These are phyloP conservation scores for Globisporangium camurandrum DNA, from an alignment of 352 stramenopile genomes.

Conservation along the genomic window DNA sequence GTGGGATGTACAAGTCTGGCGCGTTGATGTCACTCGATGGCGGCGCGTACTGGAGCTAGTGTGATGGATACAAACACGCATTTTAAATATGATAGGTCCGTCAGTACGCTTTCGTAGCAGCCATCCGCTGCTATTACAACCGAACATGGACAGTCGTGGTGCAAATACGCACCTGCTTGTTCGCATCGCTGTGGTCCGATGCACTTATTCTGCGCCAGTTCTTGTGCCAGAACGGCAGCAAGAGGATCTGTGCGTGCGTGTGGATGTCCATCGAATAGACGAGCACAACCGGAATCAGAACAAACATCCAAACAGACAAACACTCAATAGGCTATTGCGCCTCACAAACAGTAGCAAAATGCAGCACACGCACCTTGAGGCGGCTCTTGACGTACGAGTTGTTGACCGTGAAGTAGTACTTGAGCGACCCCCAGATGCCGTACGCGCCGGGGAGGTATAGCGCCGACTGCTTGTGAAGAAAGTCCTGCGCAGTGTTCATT, in stretches of 20 bases:
- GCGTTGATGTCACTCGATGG: conserved; percentile 95
- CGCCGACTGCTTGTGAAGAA: conserved; percentile 75
- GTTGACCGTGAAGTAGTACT: conserved; percentile 89
- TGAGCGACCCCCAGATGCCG: conserved; percentile 70
- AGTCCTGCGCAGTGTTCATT: conserved; percentile 81
- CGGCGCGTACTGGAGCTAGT: conserved; percentile 82
- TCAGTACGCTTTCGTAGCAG: no score
- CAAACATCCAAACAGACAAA: neutral
- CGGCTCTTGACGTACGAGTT: conserved; percentile 87
- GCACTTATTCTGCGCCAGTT: conserved; percentile 78
- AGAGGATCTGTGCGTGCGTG: conserved; percentile 73
- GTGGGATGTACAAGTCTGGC: conserved; percentile 97
- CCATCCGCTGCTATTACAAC: no score
- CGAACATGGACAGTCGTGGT: neutral
- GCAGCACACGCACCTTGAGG: conserved; percentile 46
- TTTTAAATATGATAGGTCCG: no score
- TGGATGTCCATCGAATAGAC: no score
- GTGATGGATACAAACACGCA: no score
- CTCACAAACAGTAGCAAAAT: neutral
- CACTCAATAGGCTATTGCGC: no score
- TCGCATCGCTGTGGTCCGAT: conserved; percentile 43
- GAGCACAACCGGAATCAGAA: neutral
- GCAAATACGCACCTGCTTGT: conserved; percentile 32
- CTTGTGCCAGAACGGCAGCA: conserved; percentile 83
- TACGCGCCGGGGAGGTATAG: conserved; percentile 77